Percentiles rank a stretch among this genome's conserved stretches.
These are phyloP conservation scores for Paramecium octaurelia DNA, from an alignment of 73 alveolate species.

Conservation along the genomic window DNA sequence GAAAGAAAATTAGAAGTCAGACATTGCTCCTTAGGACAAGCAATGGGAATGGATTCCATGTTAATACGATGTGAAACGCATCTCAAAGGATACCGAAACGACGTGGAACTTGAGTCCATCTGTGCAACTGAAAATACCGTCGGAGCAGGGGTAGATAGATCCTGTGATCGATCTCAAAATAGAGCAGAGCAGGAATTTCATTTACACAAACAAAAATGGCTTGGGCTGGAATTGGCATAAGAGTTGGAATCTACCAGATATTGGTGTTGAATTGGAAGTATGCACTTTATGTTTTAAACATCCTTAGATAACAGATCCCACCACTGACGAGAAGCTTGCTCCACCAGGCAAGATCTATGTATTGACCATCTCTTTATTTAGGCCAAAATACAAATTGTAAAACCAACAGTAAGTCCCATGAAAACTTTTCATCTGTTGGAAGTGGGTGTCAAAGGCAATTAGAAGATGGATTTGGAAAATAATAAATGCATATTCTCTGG, in stretches of 20 bases:
- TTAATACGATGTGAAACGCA: constrained; percentile 51
- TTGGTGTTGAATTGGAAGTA: constrained; percentile 68
- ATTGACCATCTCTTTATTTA: neutral
- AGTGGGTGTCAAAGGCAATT: constrained; percentile 74
- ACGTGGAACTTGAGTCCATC: constrained; percentile 48
- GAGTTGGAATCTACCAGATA: constrained; percentile 75
- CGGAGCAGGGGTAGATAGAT: neutral
- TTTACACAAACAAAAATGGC: constrained; percentile 50
- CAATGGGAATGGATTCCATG: constrained; percentile 62
- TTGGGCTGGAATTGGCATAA: constrained; percentile 75
- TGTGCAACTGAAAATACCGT: neutral
- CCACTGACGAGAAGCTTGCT: constrained; percentile 64
- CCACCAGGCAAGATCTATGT: constrained; percentile 75
- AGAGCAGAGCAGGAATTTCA: constrained; percentile 44
- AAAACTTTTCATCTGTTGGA: constrained; percentile 60
- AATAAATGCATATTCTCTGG: constrained; percentile 71
- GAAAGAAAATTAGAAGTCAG: neutral
- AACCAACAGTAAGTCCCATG: constrained; percentile 59
- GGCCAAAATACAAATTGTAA: constrained; percentile 46
- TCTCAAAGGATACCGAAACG: constrained; percentile 56
- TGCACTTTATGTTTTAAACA: neutral
- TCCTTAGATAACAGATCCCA: constrained; percentile 65
- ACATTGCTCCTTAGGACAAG: neutral
- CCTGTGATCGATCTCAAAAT: constrained; percentile 48
- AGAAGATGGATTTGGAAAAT: constrained; percentile 64